phyloP scores from a whole-genome alignment of 495 filamentous ascomycete genomes.

The Neurospora sp. region DNA sequence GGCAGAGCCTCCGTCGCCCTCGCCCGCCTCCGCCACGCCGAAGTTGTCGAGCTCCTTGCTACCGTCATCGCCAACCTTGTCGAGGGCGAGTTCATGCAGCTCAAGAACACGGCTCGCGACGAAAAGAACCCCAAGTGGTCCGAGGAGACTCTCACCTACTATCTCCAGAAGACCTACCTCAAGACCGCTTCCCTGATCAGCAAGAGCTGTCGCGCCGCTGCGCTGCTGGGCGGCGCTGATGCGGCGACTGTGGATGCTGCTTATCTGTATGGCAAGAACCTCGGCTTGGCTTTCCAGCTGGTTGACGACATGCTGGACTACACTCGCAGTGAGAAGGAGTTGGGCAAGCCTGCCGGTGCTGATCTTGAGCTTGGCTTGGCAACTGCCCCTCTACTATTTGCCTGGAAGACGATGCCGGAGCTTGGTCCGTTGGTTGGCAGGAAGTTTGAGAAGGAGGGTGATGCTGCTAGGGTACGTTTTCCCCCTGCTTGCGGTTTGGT shows the following conservation, averaged over 20 bases:
- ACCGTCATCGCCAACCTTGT: constrained; percentile 96
- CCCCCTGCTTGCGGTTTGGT: background rate
- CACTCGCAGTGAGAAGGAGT: constrained; percentile 68
- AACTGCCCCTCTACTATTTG: constrained; percentile 91
- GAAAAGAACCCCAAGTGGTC: constrained; percentile 73
- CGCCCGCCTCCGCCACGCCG: constrained; percentile 79
- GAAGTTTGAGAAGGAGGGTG: constrained; percentile 75
- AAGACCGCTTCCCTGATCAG: constrained; percentile 93
- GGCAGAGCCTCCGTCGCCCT: constrained; percentile 89
- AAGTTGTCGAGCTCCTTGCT: constrained; percentile 87
- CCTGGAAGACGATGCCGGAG: constrained; percentile 83
- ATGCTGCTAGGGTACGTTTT: constrained; percentile 63
- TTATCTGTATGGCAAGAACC: constrained; percentile 82
- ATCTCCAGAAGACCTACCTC: constrained; percentile 97
- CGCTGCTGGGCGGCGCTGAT: constrained; percentile 69
- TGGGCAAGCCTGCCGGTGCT: constrained; percentile 91
- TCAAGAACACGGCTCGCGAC: constrained; percentile 88
- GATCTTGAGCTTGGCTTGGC: constrained; percentile 90
- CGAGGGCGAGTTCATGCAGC: constrained; percentile 98
- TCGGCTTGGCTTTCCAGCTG: constrained; percentile 94
- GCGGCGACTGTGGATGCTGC: constrained; percentile 78
- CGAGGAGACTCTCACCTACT: constrained; percentile 81
- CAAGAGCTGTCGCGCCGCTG: constrained; percentile 86
- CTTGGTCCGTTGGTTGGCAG: constrained; percentile 82
- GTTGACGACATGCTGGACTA: constrained; percentile 98